Evolutionary conservation across 1,139 yeast species (phyloP), one percentile per base, ranked within the genome.

Genomic region (Suhomyces choctaworum): DNA sequence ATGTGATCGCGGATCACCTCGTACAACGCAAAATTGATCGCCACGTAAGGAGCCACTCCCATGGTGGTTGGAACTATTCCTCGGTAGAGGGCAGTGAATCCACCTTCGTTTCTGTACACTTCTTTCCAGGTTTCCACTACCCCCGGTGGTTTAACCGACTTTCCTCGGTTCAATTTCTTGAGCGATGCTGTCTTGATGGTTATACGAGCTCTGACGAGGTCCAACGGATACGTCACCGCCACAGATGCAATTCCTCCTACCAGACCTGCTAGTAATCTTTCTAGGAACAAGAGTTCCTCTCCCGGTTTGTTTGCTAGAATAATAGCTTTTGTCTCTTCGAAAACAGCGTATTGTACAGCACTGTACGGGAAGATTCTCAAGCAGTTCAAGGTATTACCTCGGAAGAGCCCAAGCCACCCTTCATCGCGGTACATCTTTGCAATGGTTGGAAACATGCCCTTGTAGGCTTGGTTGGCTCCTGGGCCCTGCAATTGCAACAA

Each of bases 21-120:
- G 64, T 90, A 92, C 29, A 88, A 78, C 5, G 96, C 85, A 58
- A 92, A 92, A 60, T 90, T 92, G 37, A 92, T 73, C 3, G 96
- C 96, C 27, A 88, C 97, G 52, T 90, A 92, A 1, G 98, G 97
- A 1, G 96, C 97, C 10, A 92, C 97, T 1, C 97, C 97, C 45
- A 87, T 62, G 2, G 90, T 78, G 0, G 98, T 90, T 5, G 97
- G 97, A 41, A 82, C 68, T 7, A 90, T 68, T 4, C 98, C 98
- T 37, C 92, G 71, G 55, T 87, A 92, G 13, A 90, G 67, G 0
- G 92, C 96, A 4, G 59, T 44, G 5, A 87, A 22, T 0, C 96
- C 96, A 19, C 98, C 97, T 61, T 92, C 98, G 12, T 72, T 73
- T 10, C 52, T 51, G 58, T 82, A 85, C 14, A 89, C 88, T 16